Evolutionary conservation across 768 basidiomycete genomes (phyloP), one percentile per base, ranked within the genome.

Genomic region (Tubosaeta sp.): DNA sequence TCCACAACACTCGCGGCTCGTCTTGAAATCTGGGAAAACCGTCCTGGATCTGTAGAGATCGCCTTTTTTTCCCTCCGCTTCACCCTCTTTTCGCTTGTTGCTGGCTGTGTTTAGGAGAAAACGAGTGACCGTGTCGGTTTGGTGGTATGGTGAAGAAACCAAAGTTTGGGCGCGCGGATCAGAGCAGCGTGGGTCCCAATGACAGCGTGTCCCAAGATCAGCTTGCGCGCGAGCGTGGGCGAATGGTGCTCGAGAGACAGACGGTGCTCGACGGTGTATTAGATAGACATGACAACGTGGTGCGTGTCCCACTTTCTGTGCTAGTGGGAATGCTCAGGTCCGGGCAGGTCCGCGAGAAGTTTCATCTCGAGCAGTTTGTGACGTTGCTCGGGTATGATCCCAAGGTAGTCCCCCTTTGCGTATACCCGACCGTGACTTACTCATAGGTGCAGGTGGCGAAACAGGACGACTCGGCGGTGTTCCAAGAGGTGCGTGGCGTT

Each of bases 291-390:
- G 90, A 93, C 65, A 76, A 78, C 59, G 65, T 87, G 70, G 90
- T 91, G 65, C 60, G 89, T 78, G 34, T 47, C 24, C 11, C 13
- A 18, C n/a, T 29, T 16, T 49, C 40, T 49, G 46, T 45, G 27
- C 29, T 27, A 21, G 25, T 4, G 16, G 18, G 38, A 10, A 24
- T 18, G 19, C 32, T 43, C 38, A 52, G 19, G 44, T 35, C 6
- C 29, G 35, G 44, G 36, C 38, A 92, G 86, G 76, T 95, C 43
- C 81, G 94, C 53, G 91, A 97, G 68, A 75, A 81, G 52, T 97
- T 94, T 68, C 94, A 97, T 63, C 76, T 95, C 69, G 86, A 94
- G 56, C 75, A 85, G 51, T 94, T 87, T 63, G 79, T 82, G 3
- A 83, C 79, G 22, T 75, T 95, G 73, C 69, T 93, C 31, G 76